A percentile compares a stretch with the other conserved stretches of the same genome.
phyloP scores from a whole-genome alignment of 805 yeast species.

The Metschnikowia baotianmanensis region DNA sequence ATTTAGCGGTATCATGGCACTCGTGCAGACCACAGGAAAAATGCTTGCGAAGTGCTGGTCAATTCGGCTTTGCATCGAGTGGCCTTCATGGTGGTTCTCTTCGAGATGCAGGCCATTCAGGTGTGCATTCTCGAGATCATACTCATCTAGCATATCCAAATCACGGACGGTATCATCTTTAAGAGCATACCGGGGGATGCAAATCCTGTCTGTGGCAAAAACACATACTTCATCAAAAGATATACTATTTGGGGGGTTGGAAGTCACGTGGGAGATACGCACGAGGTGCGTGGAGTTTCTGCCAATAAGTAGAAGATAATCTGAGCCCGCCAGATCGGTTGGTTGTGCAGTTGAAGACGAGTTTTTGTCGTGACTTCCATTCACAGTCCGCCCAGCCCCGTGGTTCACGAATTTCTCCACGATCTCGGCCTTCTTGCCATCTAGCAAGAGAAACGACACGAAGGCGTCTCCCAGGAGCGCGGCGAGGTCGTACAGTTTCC shows the following conservation, averaged over 20 bases:
- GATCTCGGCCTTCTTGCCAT: not conserved
- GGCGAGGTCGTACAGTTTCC: conserved; percentile 47
- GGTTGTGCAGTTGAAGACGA: not conserved
- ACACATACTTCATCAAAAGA: conserved; percentile 35
- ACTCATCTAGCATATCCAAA: no score
- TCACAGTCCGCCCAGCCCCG: no score
- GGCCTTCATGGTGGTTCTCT: not conserved
- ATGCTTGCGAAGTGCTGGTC: not conserved
- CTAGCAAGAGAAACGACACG: conserved; percentile 8
- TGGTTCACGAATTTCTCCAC: not conserved
- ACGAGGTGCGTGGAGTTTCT: conserved; percentile 36
- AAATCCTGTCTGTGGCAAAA: conserved; percentile 6
- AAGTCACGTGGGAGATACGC: conserved; percentile 49
- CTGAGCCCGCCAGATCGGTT: conserved; percentile 5
- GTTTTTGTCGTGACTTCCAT: not conserved
- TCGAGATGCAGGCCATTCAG: not conserved
- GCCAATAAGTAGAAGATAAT: conserved; percentile 42
- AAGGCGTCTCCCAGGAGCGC: conserved; percentile 5
- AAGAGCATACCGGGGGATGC: conserved; percentile 13
- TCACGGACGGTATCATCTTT: no score
- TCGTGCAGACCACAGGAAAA: conserved; percentile 8
- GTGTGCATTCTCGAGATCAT: no score
- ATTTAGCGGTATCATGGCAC: not conserved
- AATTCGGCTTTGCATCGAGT: not conserved
- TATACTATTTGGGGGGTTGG: conserved; percentile 55